Evolutionary conservation across 768 basidiomycete species (phyloP), one percentile per base, ranked within the genome.

Genomic region (Floccularia luteovirens): DNA sequence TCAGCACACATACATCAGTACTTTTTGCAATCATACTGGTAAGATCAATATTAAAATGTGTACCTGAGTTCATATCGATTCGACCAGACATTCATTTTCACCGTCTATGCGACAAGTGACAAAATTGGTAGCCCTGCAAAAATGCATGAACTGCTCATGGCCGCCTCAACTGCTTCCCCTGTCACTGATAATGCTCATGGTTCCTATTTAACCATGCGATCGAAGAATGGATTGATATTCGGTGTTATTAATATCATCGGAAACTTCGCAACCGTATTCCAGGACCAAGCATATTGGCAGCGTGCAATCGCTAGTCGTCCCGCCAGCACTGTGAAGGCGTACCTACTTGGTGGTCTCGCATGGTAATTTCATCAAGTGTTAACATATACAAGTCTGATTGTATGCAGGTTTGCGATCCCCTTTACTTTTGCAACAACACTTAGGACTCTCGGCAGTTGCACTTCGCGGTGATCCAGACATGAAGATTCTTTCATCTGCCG

Each of bases 191-290:
- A 97, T 53, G 86, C 86, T 0, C 70, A 79, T 10, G 93, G 92
- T 4, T 85, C 82, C 3, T 96, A 94, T 57, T 60, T 89, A 21
- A 88, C 87, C 7, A 82, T 90, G 65, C 69, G 82, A 22, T 83
- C 79, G n/a, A 71, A 76, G 56, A 72, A 78, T 35, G 88, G 86
- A 3, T 57, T 90, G 13, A 81, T 89, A 41, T 90, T 91, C 44
- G 82, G 90, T 14, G 78, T 92, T 13, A 84, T 93, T 60, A 92
- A 91, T 57, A 75, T 90, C 48, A 79, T 87, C 40, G 89, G 90
- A 2, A 90, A 91, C 57, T 90, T 90, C 49, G 70, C 67, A 8
- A 70, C 67, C 8, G 69, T 72, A 4, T 74, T 72, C 53, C 66
- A 72, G 45, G 72, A 74, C 48, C 81, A 87, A 52, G 82, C 87